Percentiles rank a stretch among this genome's conserved stretches.
Conservation (phyloP, 768 basidiomycete genomes). For the Naganishia randhawae region DNA sequence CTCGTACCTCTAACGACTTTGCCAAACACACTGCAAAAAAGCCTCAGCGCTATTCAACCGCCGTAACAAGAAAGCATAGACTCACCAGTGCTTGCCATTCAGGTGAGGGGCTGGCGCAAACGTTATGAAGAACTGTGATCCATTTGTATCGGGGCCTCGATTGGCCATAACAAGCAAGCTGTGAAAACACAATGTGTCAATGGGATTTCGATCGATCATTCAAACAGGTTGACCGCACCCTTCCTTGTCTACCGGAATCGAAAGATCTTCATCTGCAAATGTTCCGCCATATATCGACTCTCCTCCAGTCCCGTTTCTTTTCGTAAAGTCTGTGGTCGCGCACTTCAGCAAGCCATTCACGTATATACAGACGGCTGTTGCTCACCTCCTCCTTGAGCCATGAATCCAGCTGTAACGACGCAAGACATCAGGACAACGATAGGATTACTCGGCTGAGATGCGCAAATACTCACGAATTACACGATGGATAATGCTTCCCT, state of each 20-base stretch:
- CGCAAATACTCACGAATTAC: slow-evolving; percentile 61
- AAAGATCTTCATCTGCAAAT: slow-evolving; percentile 57
- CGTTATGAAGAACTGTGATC: slow-evolving; percentile 82
- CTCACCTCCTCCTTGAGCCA: slow-evolving; percentile 45
- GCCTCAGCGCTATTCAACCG: neutral
- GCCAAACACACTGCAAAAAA: slow-evolving; percentile 43
- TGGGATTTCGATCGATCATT: neutral
- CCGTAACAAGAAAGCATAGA: neutral
- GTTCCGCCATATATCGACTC: slow-evolving; percentile 49
- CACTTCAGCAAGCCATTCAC: neutral
- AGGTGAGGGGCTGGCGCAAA: slow-evolving; percentile 62
- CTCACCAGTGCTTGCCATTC: slow-evolving; percentile 50
- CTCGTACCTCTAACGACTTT: slow-evolving; percentile 37
- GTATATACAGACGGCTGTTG: neutral
- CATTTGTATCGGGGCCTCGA: slow-evolving; percentile 67
- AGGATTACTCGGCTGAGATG: neutral
- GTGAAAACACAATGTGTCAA: neutral
- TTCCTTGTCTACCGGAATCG: slow-evolving; percentile 55
- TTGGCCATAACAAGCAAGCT: slow-evolving; percentile 88
- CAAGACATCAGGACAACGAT: slow-evolving; percentile 31
- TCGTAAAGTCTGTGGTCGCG: slow-evolving; percentile 66
- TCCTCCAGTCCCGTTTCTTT: slow-evolving; percentile 52
- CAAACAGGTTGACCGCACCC: slow-evolving; percentile 52
- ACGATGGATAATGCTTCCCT: slow-evolving; percentile 70
- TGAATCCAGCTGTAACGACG: slow-evolving; percentile 42